Conservation (phyloP, 78 protist genomes). For the Chrysochromulina parva region DNA sequence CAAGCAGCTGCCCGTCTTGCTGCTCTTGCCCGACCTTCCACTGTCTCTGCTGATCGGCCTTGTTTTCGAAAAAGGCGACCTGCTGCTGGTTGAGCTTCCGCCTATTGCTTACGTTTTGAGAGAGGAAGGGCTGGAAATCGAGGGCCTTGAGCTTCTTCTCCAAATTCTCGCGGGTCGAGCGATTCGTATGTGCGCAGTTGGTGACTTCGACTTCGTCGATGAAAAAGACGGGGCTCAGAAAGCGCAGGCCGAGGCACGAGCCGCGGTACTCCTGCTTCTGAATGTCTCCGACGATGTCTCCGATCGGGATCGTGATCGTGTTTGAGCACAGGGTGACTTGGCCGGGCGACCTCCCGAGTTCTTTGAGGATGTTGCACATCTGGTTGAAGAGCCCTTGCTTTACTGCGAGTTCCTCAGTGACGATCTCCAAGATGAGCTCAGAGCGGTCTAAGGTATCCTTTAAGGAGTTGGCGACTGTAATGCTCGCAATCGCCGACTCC, state of each 20-base stretch:
- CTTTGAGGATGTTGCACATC: neutral
- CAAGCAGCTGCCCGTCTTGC: no score
- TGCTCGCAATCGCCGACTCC: neutral
- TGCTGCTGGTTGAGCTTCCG: neutral
- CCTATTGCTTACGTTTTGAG: neutral
- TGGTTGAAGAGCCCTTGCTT: neutral
- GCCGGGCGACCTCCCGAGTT: neutral
- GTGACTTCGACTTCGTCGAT: neutral
- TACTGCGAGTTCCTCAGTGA: neutral
- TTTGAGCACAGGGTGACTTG: neutral
- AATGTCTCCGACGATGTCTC: neutral
- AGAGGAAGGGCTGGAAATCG: neutral
- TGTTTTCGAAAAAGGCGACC: neutral
- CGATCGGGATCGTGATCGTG: no score
- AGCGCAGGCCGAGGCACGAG: no score
- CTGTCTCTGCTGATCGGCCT: no score
- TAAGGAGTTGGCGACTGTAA: neutral
- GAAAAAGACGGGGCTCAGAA: no score
- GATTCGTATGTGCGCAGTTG: neutral
- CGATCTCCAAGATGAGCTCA: neutral
- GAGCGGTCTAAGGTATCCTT: neutral
- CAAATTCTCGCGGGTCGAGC: neutral
- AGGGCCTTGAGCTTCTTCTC: neutral
- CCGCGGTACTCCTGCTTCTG: neutral
- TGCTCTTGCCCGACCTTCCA: no score